Conservation (phyloP, 495 filamentous ascomycete species). For the Pseudomonodictys pantanalensis region DNA sequence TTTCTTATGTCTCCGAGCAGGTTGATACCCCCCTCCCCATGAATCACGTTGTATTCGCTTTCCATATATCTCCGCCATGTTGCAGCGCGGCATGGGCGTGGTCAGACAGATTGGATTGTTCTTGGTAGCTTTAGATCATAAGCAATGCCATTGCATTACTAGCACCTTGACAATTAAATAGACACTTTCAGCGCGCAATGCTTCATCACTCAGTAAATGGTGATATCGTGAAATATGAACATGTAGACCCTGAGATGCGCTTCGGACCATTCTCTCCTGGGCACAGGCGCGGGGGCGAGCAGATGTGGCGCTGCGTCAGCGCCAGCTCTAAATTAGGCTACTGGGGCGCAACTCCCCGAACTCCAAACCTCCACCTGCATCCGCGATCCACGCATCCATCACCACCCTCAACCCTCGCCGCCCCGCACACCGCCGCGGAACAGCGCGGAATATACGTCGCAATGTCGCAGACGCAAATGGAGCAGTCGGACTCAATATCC, state of each 20-base stretch:
- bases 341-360: conserved; percentile 4
- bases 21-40: conserved; percentile 28
- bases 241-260: too few relatives aligned
- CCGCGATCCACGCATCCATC: background rate
- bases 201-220: too few relatives aligned
- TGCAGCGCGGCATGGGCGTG: background rate
- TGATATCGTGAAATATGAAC: background rate
- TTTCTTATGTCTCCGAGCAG: conserved; percentile 19
- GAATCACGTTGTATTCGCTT: background rate
- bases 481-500: conserved; percentile 45
- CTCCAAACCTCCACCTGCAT: conserved; percentile 17
- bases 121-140: conserved; percentile 1
- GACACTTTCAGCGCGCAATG: background rate
- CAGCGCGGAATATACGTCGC: conserved; percentile 22
- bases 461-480: conserved; percentile 42
- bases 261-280: too few relatives aligned
- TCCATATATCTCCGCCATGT: background rate
- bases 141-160: background rate
- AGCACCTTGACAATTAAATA: background rate
- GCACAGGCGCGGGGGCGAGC: too few relatives aligned
- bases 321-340: conserved; percentile 18
- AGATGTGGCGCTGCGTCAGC: too few relatives aligned
- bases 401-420: conserved; percentile 1
- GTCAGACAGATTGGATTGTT: background rate
- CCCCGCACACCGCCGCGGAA: conserved; percentile 29